Evolutionary conservation across 805 yeast genomes (phyloP).

Genomic region (Candida montana): DNA sequence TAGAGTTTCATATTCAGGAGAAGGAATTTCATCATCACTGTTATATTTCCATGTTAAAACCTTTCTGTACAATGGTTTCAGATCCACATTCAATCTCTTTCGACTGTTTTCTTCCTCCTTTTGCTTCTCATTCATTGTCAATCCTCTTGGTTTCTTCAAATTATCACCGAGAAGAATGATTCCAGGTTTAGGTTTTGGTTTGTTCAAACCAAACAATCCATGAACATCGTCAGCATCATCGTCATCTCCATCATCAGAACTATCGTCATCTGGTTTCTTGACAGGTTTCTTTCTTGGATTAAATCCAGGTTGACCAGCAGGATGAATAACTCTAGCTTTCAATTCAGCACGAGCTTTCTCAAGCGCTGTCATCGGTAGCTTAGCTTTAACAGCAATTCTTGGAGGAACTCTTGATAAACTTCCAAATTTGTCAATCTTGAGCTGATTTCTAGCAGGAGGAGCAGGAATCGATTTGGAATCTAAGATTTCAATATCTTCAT

Average conservation of each 20-base stretch:
- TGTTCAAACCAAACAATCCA: constrained; percentile 28
- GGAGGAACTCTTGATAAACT: constrained; percentile 27
- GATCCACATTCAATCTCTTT: constrained; percentile 67
- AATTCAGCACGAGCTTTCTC: constrained; percentile 33
- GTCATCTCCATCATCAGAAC: constrained; percentile 28
- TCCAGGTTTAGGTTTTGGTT: constrained; percentile 18
- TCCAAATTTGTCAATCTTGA: constrained; percentile 35
- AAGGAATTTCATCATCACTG: constrained; percentile 51
- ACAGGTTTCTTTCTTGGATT: constrained; percentile 31
- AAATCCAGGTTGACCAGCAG: constrained; percentile 48
- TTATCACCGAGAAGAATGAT: constrained; percentile 29
- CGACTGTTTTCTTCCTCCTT: constrained; percentile 75
- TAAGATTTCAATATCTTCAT: constrained; percentile 6
- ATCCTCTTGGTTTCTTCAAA: constrained; percentile 30
- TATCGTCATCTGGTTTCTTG: constrained; percentile 18
- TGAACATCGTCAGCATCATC: constrained; percentile 36
- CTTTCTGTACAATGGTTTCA: constrained; percentile 65
- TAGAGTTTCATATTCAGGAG: constrained; percentile 32
- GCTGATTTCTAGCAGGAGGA: constrained; percentile 20
- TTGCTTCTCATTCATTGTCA: constrained; percentile 29
- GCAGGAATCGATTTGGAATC: not conserved
- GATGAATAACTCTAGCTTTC: constrained; percentile 32
- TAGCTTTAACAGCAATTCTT: constrained; percentile 22
- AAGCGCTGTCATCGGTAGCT: constrained; percentile 30
- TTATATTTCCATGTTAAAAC: constrained; percentile 76